A percentile compares a stretch with the other conserved stretches of the same genome.
phyloP scores from a whole-genome alignment of 2,329 filamentous ascomycete species.

The Fusarium fracticaudum region DNA sequence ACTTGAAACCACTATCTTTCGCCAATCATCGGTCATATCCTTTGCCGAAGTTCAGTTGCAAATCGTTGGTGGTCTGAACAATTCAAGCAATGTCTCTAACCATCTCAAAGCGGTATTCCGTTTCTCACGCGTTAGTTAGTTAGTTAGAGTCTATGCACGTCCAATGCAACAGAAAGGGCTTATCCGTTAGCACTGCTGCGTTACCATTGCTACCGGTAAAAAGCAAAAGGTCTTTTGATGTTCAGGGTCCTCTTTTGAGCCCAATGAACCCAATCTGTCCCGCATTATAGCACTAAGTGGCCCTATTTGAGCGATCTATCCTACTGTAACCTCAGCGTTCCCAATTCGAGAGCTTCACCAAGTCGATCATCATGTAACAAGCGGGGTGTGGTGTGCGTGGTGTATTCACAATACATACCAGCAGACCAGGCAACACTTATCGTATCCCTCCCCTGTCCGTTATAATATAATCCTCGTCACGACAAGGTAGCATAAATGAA shows the following conservation, averaged over 20 bases:
- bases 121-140: not conserved
- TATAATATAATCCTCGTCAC: slow-evolving; percentile 23
- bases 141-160: not conserved
- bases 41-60: slow-evolving; percentile 13
- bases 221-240: slow-evolving; percentile 13
- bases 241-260: slow-evolving; percentile 14
- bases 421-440: slow-evolving; percentile 11
- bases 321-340: slow-evolving; percentile 9
- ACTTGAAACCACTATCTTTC: slow-evolving; percentile 12
- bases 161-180: not conserved
- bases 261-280: slow-evolving; percentile 15
- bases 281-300: slow-evolving; percentile 9
- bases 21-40: not conserved
- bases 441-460: slow-evolving; percentile 1
- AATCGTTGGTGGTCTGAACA: not conserved
- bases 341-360: slow-evolving; percentile 30
- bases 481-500: slow-evolving; percentile 27
- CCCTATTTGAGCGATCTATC: slow-evolving; percentile 14
- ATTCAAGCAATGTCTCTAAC: not conserved
- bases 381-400: not conserved
- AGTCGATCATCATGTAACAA: slow-evolving; percentile 40
- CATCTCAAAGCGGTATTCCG: not conserved
- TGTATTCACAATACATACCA: not conserved
- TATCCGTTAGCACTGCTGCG: not conserved
- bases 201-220: slow-evolving; percentile 8